Conservation (phyloP, 345 rosid species). For the Lepidium sativum region DNA sequence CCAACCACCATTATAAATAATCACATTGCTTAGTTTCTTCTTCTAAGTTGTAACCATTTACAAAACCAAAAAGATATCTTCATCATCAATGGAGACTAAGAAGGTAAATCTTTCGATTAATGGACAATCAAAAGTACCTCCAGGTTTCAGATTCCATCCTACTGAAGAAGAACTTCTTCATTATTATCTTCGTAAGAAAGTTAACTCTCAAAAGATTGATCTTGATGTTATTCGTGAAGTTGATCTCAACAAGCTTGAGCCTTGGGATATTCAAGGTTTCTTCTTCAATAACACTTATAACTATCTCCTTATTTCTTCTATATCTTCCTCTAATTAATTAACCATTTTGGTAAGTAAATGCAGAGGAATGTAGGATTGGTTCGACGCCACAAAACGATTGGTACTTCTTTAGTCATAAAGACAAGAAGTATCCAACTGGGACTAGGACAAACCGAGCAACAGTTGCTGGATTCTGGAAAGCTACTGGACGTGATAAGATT, state of each 20-base stretch:
- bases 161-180: constrained; percentile 97
- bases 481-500: constrained; percentile 95
- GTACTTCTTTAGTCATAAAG: constrained; percentile 99
- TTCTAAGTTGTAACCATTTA: constrained; percentile 31
- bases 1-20: constrained; percentile 72
- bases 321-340: background rate
- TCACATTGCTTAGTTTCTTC: constrained; percentile 29
- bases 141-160: constrained; percentile 97
- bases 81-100: constrained; percentile 34
- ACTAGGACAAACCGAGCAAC: constrained; percentile 95
- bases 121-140: constrained; percentile 94
- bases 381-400: constrained; percentile 92
- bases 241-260: constrained; percentile 98
- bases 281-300: background rate
- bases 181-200: constrained; percentile 88
- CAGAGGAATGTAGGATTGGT: constrained; percentile 91
- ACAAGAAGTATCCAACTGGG: constrained; percentile 94
- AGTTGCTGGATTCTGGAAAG: constrained; percentile 95
- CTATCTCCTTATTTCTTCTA: background rate
- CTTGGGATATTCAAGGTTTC: constrained; percentile 98
- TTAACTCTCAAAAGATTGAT: constrained; percentile 73
- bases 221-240: constrained; percentile 96
- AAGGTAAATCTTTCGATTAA: constrained; percentile 76
- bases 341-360: background rate
- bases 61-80: constrained; percentile 21